Evolutionary conservation across 495 filamentous ascomycete species (phyloP).

Genomic region (Tetracladium marchalianum): DNA sequence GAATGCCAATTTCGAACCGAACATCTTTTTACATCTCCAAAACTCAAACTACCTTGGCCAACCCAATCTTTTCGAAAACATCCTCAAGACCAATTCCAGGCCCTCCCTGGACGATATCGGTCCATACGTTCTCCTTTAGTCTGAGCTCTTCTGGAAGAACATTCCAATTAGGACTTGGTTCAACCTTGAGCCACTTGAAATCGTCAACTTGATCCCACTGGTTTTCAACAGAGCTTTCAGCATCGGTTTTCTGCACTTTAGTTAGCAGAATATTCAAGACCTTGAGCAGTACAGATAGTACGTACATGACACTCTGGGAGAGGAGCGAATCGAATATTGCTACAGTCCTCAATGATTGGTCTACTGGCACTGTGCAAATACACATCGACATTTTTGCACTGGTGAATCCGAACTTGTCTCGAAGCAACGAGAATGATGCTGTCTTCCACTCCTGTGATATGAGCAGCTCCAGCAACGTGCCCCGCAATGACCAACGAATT

Average conservation of each 20-base stretch:
- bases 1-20: not conserved
- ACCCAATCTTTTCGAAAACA: constrained; percentile 51
- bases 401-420: constrained; percentile 85
- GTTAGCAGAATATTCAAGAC: not conserved
- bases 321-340: constrained; percentile 65
- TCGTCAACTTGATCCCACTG: constrained; percentile 88
- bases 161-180: constrained; percentile 83
- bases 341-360: constrained; percentile 91
- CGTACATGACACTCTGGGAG: constrained; percentile 60
- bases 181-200: constrained; percentile 90
- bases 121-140: constrained; percentile 58
- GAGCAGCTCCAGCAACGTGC: constrained; percentile 65
- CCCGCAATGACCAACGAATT: constrained; percentile 66
- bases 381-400: constrained; percentile 66
- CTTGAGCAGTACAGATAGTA: constrained; percentile 5
- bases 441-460: constrained; percentile 66
- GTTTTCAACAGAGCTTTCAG: constrained; percentile 34
- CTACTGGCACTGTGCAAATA: constrained; percentile 74
- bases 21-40: not conserved
- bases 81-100: constrained; percentile 54
- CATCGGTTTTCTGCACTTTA: constrained; percentile 11
- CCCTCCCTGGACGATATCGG: constrained; percentile 53
- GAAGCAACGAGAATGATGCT: constrained; percentile 67
- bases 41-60: constrained; percentile 21
- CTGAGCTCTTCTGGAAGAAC: constrained; percentile 51